Evolutionary conservation across 2,329 filamentous ascomycete species (phyloP), one percentile per base, ranked within the genome.

Genomic region (Septoria petroselini): DNA sequence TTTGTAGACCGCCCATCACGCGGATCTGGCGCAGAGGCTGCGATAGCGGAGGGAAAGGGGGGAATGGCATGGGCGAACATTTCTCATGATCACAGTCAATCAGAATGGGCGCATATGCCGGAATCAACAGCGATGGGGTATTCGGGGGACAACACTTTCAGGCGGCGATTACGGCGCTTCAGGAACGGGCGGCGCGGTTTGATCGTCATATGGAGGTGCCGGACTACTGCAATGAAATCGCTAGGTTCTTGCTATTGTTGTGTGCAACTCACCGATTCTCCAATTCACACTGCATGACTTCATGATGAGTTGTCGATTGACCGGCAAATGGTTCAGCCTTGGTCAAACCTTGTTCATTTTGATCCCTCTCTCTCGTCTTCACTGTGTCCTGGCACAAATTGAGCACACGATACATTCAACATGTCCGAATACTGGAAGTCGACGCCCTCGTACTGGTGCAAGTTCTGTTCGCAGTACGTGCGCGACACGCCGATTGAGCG

Each of bases 401-500:
- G n/a, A n/a, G n/a, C n/a, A n/a, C n/a, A n/a, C n/a, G 8, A 14
- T 15, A 9, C 33, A 9, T n/a, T 12, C 37, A 18, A 21, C 27
- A 97, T 98, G 93, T 85, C 93, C 0, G 93, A 97, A 77, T 94
- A 95, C 73, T 97, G 93, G 93, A 97, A 97, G 70, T 96, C 91
- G 15, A 95, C 91, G 27, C 91, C 91, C 4, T 91, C 86, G 68
- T 95, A 95, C 74, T 97, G 91, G 90, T 98, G 93, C 81, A 97
- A 97, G 71, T 88, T 95, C 76, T 98, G 93, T 80, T 82, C 83
- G 66, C 81, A 80, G 66, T 97, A 84, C 71, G 87, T 98, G 41
- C 87, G 88, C 71, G 93, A 98, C 75, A 96, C 91, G 17, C 84
- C 88, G 60, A 82, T 96, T 70, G 91, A 95, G 69, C 86, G 85